A percentile compares a stretch with the other conserved stretches of the same genome.
phyloP scores from a whole-genome alignment of 345 rosid species.

The Cardamine occulta region DNA sequence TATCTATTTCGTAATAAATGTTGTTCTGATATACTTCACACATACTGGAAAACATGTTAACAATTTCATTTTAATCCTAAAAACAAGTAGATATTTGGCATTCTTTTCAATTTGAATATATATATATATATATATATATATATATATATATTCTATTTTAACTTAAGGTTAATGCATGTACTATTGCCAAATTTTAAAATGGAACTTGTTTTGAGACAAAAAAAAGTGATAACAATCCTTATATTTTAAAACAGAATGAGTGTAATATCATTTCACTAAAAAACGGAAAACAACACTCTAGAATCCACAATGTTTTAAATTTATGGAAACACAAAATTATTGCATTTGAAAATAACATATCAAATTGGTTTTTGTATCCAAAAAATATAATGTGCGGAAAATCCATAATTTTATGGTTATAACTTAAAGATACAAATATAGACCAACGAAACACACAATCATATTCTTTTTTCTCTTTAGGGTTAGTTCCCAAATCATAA shows the following conservation, averaged over 20 bases:
- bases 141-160: not conserved
- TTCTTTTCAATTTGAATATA: not conserved
- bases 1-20: not conserved
- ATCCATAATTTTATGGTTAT: not conserved
- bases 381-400: not conserved
- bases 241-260: not conserved
- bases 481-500: conserved; percentile 1
- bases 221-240: not conserved
- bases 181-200: not conserved
- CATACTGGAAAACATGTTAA: not conserved
- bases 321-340: not conserved
- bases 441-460: not conserved
- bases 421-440: not conserved
- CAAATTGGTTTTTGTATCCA: not conserved
- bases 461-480: not conserved
- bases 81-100: not conserved
- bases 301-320: not conserved
- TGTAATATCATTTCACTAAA: not conserved
- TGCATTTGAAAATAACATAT: not conserved
- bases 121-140: too few species aligned
- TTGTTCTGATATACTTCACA: not conserved
- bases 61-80: not conserved
- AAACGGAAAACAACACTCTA: not conserved
- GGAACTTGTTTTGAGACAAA: not conserved
- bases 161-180: not conserved